These are phyloP conservation scores for Saturnispora ahearnii DNA, from an alignment of 805 yeast genomes.

Conservation along the genomic window DNA sequence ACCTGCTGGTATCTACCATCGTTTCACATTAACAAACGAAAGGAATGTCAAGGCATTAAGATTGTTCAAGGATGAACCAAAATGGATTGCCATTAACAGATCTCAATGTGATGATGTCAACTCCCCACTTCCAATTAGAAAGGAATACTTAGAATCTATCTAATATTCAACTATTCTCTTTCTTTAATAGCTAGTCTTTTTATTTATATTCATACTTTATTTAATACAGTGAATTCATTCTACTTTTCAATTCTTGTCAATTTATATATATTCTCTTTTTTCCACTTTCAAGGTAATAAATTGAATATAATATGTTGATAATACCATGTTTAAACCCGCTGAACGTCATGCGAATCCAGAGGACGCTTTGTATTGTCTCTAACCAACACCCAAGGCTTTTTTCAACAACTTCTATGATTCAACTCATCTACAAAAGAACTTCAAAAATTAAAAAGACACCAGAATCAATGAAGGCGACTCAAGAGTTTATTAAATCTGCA, in stretches of 20 bases:
- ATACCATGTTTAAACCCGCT: neutral
- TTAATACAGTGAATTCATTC: neutral
- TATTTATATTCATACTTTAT: neutral
- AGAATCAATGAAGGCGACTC: constrained; percentile 11
- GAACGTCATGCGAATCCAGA: neutral
- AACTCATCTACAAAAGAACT: constrained; percentile 18
- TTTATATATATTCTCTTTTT: neutral
- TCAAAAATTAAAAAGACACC: constrained; percentile 13
- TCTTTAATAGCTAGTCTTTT: neutral
- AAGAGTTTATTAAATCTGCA: constrained; percentile 9
- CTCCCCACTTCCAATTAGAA: constrained; percentile 33
- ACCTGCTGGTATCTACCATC: constrained; percentile 92
- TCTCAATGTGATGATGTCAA: constrained; percentile 30
- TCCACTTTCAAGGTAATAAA: neutral
- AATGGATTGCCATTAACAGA: constrained; percentile 83
- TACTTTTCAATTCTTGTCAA: neutral
- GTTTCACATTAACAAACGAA: constrained; percentile 66
- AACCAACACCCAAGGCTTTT: neutral
- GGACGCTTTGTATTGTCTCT: no score
- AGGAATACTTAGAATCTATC: constrained; percentile 34
- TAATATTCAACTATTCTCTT: neutral
- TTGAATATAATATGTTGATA: neutral
- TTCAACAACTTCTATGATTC: neutral
- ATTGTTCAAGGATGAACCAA: constrained; percentile 88
- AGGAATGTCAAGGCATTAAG: constrained; percentile 70